Evolutionary conservation across 495 filamentous ascomycete species (phyloP).

Genomic region (Glutinoglossum americanum): DNA sequence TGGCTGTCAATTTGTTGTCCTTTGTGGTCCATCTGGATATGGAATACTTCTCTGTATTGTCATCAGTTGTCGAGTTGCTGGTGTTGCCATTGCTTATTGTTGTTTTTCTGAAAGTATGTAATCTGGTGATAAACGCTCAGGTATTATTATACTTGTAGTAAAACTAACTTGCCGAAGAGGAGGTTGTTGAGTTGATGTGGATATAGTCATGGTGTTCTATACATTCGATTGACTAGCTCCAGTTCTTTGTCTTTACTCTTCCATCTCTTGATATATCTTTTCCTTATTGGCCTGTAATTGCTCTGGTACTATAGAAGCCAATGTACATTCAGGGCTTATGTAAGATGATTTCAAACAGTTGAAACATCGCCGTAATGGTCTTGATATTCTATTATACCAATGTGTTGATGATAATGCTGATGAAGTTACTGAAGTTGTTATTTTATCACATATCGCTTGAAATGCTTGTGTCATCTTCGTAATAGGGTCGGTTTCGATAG

Average conservation of each 20-base stretch:
- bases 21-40: background rate
- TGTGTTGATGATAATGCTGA: background rate
- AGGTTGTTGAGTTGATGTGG: background rate
- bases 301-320: background rate
- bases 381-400: background rate
- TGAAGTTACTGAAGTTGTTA: background rate
- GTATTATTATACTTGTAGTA: no score
- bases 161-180: background rate
- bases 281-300: background rate
- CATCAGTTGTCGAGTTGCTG: background rate
- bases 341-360: background rate
- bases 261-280: background rate
- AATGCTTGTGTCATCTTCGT: background rate
- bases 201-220: background rate
- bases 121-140: no score
- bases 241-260: background rate
- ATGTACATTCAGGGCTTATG: background rate
- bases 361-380: background rate
- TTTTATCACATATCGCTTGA: background rate
- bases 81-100: background rate
- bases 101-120: no score
- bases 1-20: background rate
- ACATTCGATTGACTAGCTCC: background rate
- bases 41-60: background rate
- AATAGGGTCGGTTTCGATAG: background rate